Percentiles rank a stretch among this genome's conserved stretches.
phyloP scores from a whole-genome alignment of 371 early-diverging fungal genomes.

The Mycotypha africana region DNA sequence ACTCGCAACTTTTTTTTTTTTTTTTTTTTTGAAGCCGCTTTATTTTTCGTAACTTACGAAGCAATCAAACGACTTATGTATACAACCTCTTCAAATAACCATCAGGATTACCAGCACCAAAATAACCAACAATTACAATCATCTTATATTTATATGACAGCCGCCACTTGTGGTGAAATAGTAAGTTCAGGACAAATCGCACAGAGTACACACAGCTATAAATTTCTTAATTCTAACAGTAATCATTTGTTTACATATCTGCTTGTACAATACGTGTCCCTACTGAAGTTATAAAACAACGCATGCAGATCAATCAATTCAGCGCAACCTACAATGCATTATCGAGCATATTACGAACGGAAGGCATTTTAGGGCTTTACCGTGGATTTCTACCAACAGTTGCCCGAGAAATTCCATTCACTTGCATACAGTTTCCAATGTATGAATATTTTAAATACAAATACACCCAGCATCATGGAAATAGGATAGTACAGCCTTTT shows the following conservation, averaged over 20 bases:
- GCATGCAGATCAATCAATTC: slow-evolving; percentile 89
- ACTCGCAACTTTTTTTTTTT: too few relatives aligned
- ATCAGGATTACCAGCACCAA: too few relatives aligned
- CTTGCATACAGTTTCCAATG: slow-evolving; percentile 93
- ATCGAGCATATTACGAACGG: slow-evolving; percentile 50
- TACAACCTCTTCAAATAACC: slow-evolving; percentile 22
- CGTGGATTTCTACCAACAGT: slow-evolving; percentile 89
- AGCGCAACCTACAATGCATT: slow-evolving; percentile 51
- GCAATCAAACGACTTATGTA: slow-evolving; percentile 54
- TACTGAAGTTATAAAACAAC: slow-evolving; percentile 92
- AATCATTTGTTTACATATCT: too few relatives aligned
- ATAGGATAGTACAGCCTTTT: slow-evolving; percentile 57
- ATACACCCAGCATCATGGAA: slow-evolving; percentile 37
- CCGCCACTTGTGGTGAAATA: slow-evolving; percentile 90
- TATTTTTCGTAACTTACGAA: slow-evolving; percentile 93
- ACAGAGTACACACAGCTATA: too few relatives aligned
- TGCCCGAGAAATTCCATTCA: slow-evolving; percentile 90
- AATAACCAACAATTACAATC: too few relatives aligned
- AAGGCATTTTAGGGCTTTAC: slow-evolving; percentile 86
- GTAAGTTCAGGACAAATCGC: too few relatives aligned
- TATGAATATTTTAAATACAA: slow-evolving; percentile 83
- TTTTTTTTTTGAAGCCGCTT: slow-evolving; percentile 75
- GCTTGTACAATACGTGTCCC: slow-evolving; percentile 94
- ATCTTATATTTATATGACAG: slow-evolving; percentile 77
- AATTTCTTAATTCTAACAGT: not conserved